These are phyloP conservation scores for Paramecium biaurelia DNA, from an alignment of 73 alveolate species.

Conservation along the genomic window DNA sequence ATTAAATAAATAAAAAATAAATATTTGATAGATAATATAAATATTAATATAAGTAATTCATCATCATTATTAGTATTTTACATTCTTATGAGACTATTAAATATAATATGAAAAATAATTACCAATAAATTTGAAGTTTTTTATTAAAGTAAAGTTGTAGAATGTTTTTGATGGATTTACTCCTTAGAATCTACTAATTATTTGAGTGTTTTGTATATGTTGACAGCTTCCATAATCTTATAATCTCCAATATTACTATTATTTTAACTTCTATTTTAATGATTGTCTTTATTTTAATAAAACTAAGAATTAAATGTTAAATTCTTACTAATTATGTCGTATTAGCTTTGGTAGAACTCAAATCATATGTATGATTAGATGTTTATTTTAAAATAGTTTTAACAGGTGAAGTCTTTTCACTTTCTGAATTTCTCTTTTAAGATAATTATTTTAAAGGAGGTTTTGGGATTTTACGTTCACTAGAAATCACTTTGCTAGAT, in stretches of 20 bases:
- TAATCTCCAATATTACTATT: not conserved
- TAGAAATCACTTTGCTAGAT: not conserved
- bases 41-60: not conserved
- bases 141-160: not conserved
- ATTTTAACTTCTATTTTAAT: not conserved
- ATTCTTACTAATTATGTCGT: not conserved
- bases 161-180: not conserved
- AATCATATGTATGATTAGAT: not conserved
- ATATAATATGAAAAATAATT: not conserved
- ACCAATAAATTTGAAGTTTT: not conserved
- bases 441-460: not conserved
- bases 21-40: not conserved
- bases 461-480: not conserved
- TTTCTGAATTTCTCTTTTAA: not conserved
- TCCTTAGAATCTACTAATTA: not conserved
- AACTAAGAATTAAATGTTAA: not conserved
- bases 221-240: not conserved
- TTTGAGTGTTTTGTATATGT: not conserved
- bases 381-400: constrained; percentile 1
- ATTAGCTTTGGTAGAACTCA: not conserved
- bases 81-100: not conserved
- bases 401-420: not conserved
- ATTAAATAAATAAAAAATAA: not conserved
- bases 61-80: not conserved
- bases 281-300: not conserved